Base-by-base conservation (phyloP, 257 asterid genomes). In the Solanum neorickii region DNA sequence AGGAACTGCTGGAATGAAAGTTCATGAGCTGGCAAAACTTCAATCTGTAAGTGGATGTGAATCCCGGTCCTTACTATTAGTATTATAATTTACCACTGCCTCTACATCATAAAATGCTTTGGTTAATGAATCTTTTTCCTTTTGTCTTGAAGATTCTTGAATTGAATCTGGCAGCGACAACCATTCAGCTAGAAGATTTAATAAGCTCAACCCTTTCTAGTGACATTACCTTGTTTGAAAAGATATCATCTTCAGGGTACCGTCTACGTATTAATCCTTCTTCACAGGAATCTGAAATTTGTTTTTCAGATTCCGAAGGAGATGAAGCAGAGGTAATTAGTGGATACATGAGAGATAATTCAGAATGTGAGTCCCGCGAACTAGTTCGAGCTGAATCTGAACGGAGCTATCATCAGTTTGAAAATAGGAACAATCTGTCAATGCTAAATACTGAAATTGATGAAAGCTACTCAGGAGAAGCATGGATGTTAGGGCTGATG, bases 391-490 rank as follows among this genome's bases (percentile, higher is more conserved):
- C 89, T 86, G 91, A 85, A 87, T 87, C 75, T 86, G 89, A 83
- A 78, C 88, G 29, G 76, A 90, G 46, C 86, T 88, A 89, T 90
- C 89, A 88, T 90, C 89, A 41, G 85, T 83, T 86, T 87, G 84
- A 88, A 76, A 89, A 89, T 85, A 86, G 88, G 86, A 80, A 80
- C 70, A 86, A 89, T 37, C 86, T 74, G 88, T 80, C 87, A 89
- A 86, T 82, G 69, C 89, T 91, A 75, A 87, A 87, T 86, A 90
- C 93, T 84, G 99, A 95, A 94, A 97, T 97, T 90, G 99, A 97
- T 89, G 99, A 97, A 90, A 95, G 99, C 95, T 92, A 95, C 91
- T 92, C 98, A 49, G 99, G 98, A 89, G 99, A 97, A 92, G 94
- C 88, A 74, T 97, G 99, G 99, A 86, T 94, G 90, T 89, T 95